Percentiles rank a stretch among this genome's conserved stretches.
phyloP scores from a whole-genome alignment of 179 eudicot species.

The Pouteria campechiana region DNA sequence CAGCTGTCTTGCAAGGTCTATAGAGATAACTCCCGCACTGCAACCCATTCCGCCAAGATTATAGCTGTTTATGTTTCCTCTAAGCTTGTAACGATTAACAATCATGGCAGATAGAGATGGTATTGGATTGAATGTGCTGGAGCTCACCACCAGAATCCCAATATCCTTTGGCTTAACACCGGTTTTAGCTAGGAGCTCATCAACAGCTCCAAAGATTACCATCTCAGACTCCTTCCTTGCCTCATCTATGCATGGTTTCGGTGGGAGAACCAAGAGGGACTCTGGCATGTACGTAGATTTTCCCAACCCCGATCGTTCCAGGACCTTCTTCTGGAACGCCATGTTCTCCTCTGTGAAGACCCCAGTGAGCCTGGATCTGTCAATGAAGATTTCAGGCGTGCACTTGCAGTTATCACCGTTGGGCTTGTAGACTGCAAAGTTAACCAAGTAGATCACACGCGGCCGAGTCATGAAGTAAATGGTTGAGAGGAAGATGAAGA shows the following conservation, averaged over 20 bases:
- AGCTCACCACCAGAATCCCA: conserved; percentile 5
- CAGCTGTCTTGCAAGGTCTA: conserved; percentile 7
- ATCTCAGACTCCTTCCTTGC: conserved; percentile 1
- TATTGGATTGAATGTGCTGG: conserved; percentile 6
- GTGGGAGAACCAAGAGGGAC: neutral
- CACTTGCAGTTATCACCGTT: neutral
- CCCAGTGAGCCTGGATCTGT: neutral
- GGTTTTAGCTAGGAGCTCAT: conserved; percentile 3
- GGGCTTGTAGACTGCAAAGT: conserved; percentile 15
- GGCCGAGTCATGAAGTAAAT: conserved; percentile 8
- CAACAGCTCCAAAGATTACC: neutral
- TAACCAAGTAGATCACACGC: conserved; percentile 6
- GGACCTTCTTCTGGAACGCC: conserved; percentile 6
- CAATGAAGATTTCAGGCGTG: conserved; percentile 1
- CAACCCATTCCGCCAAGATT: conserved; percentile 8
- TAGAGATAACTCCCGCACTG: conserved; percentile 5
- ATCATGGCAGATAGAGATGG: conserved; percentile 8
- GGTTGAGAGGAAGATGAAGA: conserved; percentile 2
- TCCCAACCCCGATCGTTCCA: conserved; percentile 11
- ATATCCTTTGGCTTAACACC: conserved; percentile 4
- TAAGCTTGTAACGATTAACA: conserved; percentile 3
- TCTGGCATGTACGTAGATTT: conserved; percentile 7
- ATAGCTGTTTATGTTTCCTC: conserved; percentile 1
- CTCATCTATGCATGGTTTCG: conserved; percentile 1
- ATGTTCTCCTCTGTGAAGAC: conserved; percentile 5